phyloP scores from a whole-genome alignment of 192 early-diverging fungal genomes.

The Backusella tuberculispora region DNA sequence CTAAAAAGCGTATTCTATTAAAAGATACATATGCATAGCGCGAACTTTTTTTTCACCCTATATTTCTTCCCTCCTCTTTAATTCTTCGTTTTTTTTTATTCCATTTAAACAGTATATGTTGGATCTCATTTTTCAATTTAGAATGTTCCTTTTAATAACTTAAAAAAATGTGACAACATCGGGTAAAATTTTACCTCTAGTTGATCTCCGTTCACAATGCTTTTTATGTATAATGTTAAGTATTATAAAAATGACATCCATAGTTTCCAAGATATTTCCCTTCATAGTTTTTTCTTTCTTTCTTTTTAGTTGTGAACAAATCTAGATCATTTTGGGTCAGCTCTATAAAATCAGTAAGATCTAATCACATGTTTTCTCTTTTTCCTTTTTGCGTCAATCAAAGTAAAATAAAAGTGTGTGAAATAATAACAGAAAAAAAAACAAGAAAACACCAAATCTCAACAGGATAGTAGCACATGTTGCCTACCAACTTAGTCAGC shows the following conservation, averaged over 20 bases:
- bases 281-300: neutral
- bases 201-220: neutral
- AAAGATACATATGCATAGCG: neutral
- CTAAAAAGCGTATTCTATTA: neutral
- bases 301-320: neutral
- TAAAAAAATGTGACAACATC: neutral
- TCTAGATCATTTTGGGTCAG: neutral
- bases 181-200: neutral
- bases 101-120: neutral
- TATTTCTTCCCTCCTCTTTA: neutral
- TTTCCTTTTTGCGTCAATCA: neutral
- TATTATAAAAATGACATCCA: neutral
- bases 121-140: neutral
- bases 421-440: neutral
- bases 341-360: neutral
- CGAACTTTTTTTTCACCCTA: neutral
- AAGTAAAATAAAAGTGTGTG: conserved; percentile 3
- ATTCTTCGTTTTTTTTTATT: neutral
- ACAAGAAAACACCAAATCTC: neutral
- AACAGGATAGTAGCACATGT: neutral
- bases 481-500: neutral
- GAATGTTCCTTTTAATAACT: conserved; percentile 3
- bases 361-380: neutral
- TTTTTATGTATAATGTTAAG: neutral
- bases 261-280: too few species aligned